Evolutionary conservation across 305 asterid genomes (phyloP), one percentile per base, ranked within the genome.

Genomic region (Fraxinus floribunda): DNA sequence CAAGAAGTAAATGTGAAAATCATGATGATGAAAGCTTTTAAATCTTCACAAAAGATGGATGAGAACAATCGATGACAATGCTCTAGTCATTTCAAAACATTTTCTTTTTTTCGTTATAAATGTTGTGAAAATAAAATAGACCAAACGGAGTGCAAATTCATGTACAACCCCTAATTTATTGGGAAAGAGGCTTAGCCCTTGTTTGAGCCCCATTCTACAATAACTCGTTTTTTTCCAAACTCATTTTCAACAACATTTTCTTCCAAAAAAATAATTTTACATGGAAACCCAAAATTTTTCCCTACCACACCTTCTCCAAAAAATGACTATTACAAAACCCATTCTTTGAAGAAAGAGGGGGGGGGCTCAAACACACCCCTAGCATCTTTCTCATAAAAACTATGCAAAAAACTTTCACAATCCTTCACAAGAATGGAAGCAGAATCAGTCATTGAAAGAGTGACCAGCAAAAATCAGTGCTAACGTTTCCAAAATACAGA

Each of bases 1-100:
- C 81, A 73, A 83, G 76, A 80, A 83, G 82, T 57, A 52, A 85
- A 83, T 39, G 81, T 72, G 60, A 81, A 79, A 78, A 76, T 80
- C 79, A 82, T 70, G 79, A 82, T 34, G n/a, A 38, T 38, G 77
- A 80, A 52, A 70, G 85, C 70, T 78, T 7, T 32, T 74, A 16
- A 7, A 60, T 76, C 66, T 60, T 77, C 38, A 10, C 20, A 81
- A 10, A 22, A 35, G 32, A 79, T 41, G 38, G 77, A 60, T 30
- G 41, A 75, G 80, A 84, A 64, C 29, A 84, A 81, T 39, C 46
- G 24, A 62, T 77, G n/a, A 82, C 39, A 30, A 7, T 30, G 49
- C 75, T 75, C 72, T 70, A 71, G 78, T 75, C 57, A 66, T 74
- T 82, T 64, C 73, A 72, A 70, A 32, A 34, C 9, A 80, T 49